A percentile compares a stretch with the other conserved stretches of the same genome.
Conservation (phyloP, 768 basidiomycete genomes). For the Boletus barrowsii region DNA sequence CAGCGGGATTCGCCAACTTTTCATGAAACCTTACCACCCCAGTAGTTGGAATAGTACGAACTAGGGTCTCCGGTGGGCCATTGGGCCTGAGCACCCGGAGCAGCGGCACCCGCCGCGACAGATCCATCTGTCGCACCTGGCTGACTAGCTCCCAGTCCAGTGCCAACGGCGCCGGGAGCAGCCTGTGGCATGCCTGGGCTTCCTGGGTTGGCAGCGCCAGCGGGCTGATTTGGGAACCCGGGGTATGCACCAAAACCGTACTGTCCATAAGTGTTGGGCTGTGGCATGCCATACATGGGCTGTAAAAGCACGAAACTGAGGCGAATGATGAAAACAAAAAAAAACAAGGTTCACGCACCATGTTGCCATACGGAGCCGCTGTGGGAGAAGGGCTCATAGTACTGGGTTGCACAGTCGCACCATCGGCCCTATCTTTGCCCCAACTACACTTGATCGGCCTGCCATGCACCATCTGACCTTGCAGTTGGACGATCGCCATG, state of each 20-base stretch:
- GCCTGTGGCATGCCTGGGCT: slow-evolving; percentile 54
- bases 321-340: not conserved
- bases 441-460: slow-evolving; percentile 97
- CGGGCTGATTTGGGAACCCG: slow-evolving; percentile 61
- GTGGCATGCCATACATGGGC: slow-evolving; percentile 91
- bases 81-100: slow-evolving; percentile 65
- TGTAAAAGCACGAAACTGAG: slow-evolving; percentile 26
- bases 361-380: slow-evolving; percentile 67
- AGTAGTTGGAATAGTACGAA: slow-evolving; percentile 78
- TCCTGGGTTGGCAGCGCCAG: slow-evolving; percentile 45
- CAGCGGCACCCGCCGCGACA: slow-evolving; percentile 45
- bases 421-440: slow-evolving; percentile 93
- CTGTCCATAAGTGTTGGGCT: slow-evolving; percentile 69
- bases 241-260: slow-evolving; percentile 76
- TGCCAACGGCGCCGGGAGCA: slow-evolving; percentile 51
- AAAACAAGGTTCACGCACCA: slow-evolving; percentile 45
- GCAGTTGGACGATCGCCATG: slow-evolving; percentile 94
- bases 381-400: slow-evolving; percentile 62
- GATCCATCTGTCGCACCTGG: slow-evolving; percentile 55
- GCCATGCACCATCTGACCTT: slow-evolving; percentile 96
- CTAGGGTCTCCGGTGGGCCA: slow-evolving; percentile 75
- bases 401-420: slow-evolving; percentile 48
- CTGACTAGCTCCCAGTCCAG: slow-evolving; percentile 53
- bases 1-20: slow-evolving; percentile 4
- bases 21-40: slow-evolving; percentile 59